Percentiles rank a stretch among this genome's conserved stretches.
These are phyloP conservation scores for Endocarpon pusillum DNA, from an alignment of 495 filamentous ascomycete species.

Conservation along the genomic window DNA sequence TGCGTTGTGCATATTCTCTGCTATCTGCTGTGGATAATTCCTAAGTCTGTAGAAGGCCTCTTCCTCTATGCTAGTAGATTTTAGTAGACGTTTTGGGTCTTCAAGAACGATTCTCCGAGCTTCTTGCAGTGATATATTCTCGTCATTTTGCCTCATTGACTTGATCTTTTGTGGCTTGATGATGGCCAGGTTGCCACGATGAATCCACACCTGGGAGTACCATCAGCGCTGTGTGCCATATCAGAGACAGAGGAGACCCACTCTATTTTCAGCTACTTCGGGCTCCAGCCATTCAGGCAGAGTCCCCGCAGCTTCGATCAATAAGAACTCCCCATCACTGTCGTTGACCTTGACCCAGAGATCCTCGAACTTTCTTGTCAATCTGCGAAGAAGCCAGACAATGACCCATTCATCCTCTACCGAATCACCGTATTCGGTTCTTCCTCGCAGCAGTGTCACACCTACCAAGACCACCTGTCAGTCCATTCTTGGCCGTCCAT, in stretches of 20 bases:
- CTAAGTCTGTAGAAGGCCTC: conserved; percentile 80
- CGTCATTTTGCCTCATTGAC: conserved; percentile 19
- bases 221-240: conserved; percentile 2
- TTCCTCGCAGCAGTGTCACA: conserved; percentile 39
- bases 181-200: conserved; percentile 54
- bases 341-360: conserved; percentile 74
- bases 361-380: conserved; percentile 54
- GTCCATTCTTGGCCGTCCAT: not conserved
- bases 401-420: conserved; percentile 96
- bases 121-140: conserved; percentile 38
- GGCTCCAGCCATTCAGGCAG: conserved; percentile 85
- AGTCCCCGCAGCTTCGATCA: conserved; percentile 82
- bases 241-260: conserved; percentile 13
- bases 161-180: conserved; percentile 36
- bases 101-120: conserved; percentile 39
- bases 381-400: conserved; percentile 72
- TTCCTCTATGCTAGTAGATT: conserved; percentile 55
- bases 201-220: conserved; percentile 48
- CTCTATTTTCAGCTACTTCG: conserved; percentile 71
- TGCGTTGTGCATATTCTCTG: conserved; percentile 52
- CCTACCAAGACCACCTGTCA: conserved; percentile 12
- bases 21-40: conserved; percentile 63
- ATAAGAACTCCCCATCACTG: conserved; percentile 84
- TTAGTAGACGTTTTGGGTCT: conserved; percentile 35
- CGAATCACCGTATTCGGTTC: conserved; percentile 77